Evolutionary conservation across 306 rosid genomes (phyloP), one percentile per base, ranked within the genome.

Genomic region (Potentilla sterilis): DNA sequence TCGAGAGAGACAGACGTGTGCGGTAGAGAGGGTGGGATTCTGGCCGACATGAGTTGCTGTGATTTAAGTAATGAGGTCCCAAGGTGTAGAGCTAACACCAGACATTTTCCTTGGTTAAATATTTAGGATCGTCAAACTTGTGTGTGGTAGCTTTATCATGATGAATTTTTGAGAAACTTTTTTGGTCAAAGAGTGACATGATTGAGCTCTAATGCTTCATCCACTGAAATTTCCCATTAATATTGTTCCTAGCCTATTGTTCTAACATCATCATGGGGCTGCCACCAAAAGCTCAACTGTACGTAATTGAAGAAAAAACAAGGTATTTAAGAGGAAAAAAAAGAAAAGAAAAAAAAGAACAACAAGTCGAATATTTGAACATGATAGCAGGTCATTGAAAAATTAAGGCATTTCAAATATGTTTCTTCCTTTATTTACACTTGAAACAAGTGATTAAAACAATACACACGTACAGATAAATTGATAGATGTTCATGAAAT

Each of bases 181-280:
- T 21, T 24, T n/a, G 6, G 8, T 48, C n/a, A 7, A 64, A 2
- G 44, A 35, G 13, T 64, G 62, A 55, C 34, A 13, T 64, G 46
- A 37, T 64, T 43, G 38, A 68, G 57, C 40, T 41, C 28, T 28
- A 68, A 24, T 68, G 55, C 72, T 68, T 11, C 52, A 68, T 68
- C 34, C 40, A 43, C 51, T 44, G 22, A 47, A 34, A 24, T 43
- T 6, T 4, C 37, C 5, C 38, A 10, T 19, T 37, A 13, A 0
- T 13, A 5, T 35, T 40, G n/a, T 3, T 40, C 28, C 24, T 66
- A 7, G 48, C 34, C 13, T 42, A 43, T 22, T 54, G 21, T 38
- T 21, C 40, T 42, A 68, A 22, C 40, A 32, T 24, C 37, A 68
- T 22, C 41, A 68, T 44, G 32, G 14, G 38, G 54, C 54, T 67